Percentiles rank a stretch among this genome's conserved stretches.
Conservation (phyloP, 345 rosid species). For the Durio zibethinus region DNA sequence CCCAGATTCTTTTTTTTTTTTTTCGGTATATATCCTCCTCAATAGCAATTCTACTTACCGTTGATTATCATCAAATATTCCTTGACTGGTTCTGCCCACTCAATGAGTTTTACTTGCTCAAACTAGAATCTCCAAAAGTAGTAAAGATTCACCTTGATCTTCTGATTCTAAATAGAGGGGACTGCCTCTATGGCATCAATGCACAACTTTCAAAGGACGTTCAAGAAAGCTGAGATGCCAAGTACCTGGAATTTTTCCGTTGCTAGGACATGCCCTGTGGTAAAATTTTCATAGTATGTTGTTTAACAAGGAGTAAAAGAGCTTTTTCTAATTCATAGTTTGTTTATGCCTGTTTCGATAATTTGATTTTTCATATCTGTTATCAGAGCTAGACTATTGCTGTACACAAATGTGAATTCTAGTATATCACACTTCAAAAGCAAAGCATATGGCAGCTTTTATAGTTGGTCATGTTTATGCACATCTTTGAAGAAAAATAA, state of each 20-base stretch:
- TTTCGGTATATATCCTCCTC: not conserved
- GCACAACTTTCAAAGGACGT: not conserved
- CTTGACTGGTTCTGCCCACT: not conserved
- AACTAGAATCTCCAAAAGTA: not conserved
- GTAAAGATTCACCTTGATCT: not conserved
- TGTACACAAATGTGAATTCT: not conserved
- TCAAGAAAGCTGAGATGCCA: not conserved
- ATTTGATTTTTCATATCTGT: slow-evolving; percentile 3
- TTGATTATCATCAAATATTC: not conserved
- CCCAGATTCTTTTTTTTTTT: not conserved
- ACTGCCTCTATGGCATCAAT: not conserved
- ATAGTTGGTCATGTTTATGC: not conserved
- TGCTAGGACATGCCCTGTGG: not conserved
- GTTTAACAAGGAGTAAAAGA: not conserved
- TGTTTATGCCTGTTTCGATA: not conserved
- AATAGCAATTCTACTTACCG: not conserved
- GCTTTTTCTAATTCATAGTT: not conserved
- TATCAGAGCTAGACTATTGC: not conserved
- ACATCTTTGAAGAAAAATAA: not conserved
- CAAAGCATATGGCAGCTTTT: not conserved
- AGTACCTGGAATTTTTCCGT: not conserved
- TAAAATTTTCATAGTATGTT: not conserved
- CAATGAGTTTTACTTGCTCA: slow-evolving; percentile 2
- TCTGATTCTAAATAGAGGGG: not conserved
- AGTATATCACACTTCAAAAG: not conserved